Percentiles rank a stretch among this genome's conserved stretches.
Conservation (phyloP, 148 eudicot genomes). For the Silene conica region DNA sequence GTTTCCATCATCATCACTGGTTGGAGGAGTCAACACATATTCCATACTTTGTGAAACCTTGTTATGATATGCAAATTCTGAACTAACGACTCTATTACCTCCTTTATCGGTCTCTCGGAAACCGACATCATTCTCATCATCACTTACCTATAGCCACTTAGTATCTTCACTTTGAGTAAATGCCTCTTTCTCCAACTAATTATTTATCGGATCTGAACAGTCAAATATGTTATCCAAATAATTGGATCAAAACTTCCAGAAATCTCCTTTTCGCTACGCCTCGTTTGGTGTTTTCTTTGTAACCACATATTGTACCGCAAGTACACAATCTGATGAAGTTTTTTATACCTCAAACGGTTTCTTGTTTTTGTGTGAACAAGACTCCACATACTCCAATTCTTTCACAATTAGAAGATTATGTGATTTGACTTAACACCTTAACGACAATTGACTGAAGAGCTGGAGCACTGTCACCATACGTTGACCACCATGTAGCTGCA, state of each 20-base stretch:
- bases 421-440: slow-evolving; percentile 14
- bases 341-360: slow-evolving; percentile 9
- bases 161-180: too few relatives aligned
- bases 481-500: slow-evolving; percentile 15
- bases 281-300: background rate
- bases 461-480: background rate
- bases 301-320: background rate
- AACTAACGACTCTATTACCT: too few relatives aligned
- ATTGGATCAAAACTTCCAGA: background rate
- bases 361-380: slow-evolving; percentile 1
- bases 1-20: too few relatives aligned
- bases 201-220: too few relatives aligned
- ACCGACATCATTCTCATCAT: too few relatives aligned
- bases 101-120: too few relatives aligned
- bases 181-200: too few relatives aligned
- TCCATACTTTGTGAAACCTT: too few relatives aligned
- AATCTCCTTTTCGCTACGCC: background rate
- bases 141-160: too few relatives aligned
- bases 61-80: too few relatives aligned
- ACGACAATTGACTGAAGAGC: background rate
- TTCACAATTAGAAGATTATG: slow-evolving; percentile 12
- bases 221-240: too few relatives aligned
- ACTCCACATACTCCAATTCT: slow-evolving; percentile 22
- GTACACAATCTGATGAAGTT: background rate
- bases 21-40: too few relatives aligned